Percentiles rank a stretch among this genome's conserved stretches.
Evolutionary conservation across 768 basidiomycete genomes (phyloP).

Genomic region (Dioszegia hungarica): DNA sequence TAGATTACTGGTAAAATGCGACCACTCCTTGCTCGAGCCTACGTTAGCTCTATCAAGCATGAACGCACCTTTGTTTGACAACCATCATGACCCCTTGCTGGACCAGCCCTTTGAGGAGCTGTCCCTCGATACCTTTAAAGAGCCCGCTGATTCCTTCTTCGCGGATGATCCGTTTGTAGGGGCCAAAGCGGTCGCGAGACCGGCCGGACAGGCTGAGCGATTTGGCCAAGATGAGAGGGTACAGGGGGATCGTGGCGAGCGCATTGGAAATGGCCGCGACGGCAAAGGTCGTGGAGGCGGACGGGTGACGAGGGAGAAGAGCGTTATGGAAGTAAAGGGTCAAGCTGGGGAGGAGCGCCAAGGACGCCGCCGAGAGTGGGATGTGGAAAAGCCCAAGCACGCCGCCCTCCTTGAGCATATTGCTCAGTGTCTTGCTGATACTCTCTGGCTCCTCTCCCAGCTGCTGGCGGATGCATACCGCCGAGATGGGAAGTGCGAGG

Average conservation of each 20-base stretch:
- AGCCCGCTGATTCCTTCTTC: conserved; percentile 23
- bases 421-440: conserved; percentile 11
- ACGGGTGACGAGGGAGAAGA: conserved; percentile 18
- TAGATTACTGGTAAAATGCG: conserved; percentile 27
- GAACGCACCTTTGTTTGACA: conserved; percentile 39
- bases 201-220: conserved; percentile 15
- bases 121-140: conserved; percentile 36
- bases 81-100: conserved; percentile 44
- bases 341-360: conserved; percentile 38
- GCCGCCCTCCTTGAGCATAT: conserved; percentile 25
- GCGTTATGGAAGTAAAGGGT: conserved; percentile 34
- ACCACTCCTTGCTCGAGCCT: conserved; percentile 34
- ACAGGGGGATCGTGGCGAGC: conserved; percentile 34
- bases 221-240: conserved; percentile 37
- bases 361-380: conserved; percentile 24
- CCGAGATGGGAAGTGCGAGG: conserved; percentile 33
- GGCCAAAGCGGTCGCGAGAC: background rate
- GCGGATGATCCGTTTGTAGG: conserved; percentile 7
- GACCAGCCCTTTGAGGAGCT: conserved; percentile 36
- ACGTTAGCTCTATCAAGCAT: conserved; percentile 1
- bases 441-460: conserved; percentile 10
- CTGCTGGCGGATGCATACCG: conserved; percentile 35
- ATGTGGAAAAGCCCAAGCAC: conserved; percentile 27
- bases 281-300: conserved; percentile 23
- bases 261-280: conserved; percentile 34